Conservation (phyloP, 345 rosid genomes). For the rapeseed (Brassica napus) region DNA sequence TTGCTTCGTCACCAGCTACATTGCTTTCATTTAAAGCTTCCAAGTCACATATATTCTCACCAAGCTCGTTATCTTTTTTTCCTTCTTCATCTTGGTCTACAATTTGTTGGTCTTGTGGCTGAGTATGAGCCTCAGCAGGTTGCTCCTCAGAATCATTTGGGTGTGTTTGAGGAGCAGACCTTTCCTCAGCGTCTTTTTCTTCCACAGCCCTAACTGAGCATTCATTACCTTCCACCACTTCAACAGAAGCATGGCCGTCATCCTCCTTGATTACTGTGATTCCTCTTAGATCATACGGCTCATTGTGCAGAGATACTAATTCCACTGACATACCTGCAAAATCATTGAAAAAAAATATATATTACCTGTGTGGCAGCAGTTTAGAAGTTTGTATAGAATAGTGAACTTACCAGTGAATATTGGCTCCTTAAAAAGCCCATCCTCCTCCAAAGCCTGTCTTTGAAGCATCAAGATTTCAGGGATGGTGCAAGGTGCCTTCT, state of each 20-base stretch:
- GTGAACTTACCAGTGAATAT: slow-evolving; percentile 70
- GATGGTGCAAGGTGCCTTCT: slow-evolving; percentile 96
- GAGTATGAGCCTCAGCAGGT: slow-evolving; percentile 24
- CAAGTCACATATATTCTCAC: slow-evolving; percentile 47
- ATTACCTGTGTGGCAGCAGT: not conserved
- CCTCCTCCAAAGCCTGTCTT: slow-evolving; percentile 79
- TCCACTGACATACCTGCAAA: slow-evolving; percentile 75
- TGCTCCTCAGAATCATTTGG: slow-evolving; percentile 26
- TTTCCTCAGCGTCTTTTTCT: slow-evolving; percentile 45
- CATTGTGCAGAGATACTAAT: slow-evolving; percentile 55
- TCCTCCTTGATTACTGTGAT: slow-evolving; percentile 51
- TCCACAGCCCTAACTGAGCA: slow-evolving; percentile 42
- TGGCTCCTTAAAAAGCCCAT: slow-evolving; percentile 65
- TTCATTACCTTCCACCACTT: slow-evolving; percentile 44
- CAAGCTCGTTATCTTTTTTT: slow-evolving; percentile 44
- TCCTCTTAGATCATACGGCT: slow-evolving; percentile 65
- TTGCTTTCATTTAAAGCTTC: slow-evolving; percentile 45
- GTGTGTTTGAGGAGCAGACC: slow-evolving; percentile 25
- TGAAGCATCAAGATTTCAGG: slow-evolving; percentile 82
- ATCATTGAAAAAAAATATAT: slow-evolving; percentile 9
- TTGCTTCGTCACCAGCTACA: slow-evolving; percentile 48
- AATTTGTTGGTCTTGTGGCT: slow-evolving; percentile 16
- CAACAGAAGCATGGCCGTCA: slow-evolving; percentile 45
- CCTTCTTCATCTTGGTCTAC: slow-evolving; percentile 22
- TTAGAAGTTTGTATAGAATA: slow-evolving; percentile 10